Evolutionary conservation across 768 basidiomycete genomes (phyloP).

Genomic region (Mycena venus): DNA sequence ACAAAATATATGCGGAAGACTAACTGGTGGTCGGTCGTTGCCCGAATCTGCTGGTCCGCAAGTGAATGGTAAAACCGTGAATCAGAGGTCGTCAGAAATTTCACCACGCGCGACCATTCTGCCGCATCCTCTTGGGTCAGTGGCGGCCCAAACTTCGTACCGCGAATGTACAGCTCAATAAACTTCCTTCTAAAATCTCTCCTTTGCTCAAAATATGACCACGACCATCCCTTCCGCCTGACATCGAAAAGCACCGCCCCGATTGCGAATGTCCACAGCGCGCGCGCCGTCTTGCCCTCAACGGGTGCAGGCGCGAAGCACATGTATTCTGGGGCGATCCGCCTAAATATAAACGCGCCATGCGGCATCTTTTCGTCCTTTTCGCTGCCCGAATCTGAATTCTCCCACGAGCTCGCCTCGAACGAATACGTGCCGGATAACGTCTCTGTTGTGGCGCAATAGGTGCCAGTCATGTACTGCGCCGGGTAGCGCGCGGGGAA

Average conservation of each 20-base stretch:
- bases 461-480: slow-evolving; percentile 16
- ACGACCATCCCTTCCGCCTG: slow-evolving; percentile 39
- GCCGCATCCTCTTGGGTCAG: slow-evolving; percentile 29
- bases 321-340: slow-evolving; percentile 36
- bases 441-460: slow-evolving; percentile 9
- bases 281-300: slow-evolving; percentile 36
- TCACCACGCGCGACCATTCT: slow-evolving; percentile 26
- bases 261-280: slow-evolving; percentile 47
- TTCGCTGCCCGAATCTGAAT: no score
- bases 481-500: slow-evolving; percentile 14
- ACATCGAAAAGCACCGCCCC: slow-evolving; percentile 36
- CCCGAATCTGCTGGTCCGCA: slow-evolving; percentile 29
- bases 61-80: slow-evolving; percentile 37
- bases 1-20: neutral
- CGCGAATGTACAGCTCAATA: slow-evolving; percentile 40
- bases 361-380: slow-evolving; percentile 2
- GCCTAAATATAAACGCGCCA: slow-evolving; percentile 39
- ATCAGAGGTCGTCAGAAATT: neutral
- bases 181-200: slow-evolving; percentile 38
- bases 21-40: slow-evolving; percentile 36
- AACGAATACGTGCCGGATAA: slow-evolving; percentile 4
- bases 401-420: no score
- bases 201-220: slow-evolving; percentile 47
- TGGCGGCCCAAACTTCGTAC: slow-evolving; percentile 31
- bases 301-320: slow-evolving; percentile 40